These are phyloP conservation scores for Apiotrichum gracile DNA, from an alignment of 1,284 basidiomycete species.

Conservation along the genomic window DNA sequence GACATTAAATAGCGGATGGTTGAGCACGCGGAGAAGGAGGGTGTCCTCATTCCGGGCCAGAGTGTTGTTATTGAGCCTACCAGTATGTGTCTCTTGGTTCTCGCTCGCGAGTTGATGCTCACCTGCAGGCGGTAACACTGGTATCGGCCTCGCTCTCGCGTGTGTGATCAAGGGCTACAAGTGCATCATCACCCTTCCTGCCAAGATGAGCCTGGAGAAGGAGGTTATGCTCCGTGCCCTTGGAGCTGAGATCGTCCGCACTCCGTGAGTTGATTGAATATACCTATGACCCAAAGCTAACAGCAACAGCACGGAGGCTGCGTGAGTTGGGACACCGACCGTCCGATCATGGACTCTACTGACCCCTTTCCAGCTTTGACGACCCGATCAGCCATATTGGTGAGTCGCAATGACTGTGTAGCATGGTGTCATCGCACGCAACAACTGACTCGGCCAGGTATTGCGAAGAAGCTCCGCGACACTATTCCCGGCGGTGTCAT, in stretches of 20 bases:
- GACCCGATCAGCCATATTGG: slow-evolving; percentile 80
- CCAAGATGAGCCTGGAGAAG: slow-evolving; percentile 97
- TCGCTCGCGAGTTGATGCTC: neutral
- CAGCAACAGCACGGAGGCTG: slow-evolving; percentile 35
- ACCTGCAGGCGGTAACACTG: slow-evolving; percentile 75
- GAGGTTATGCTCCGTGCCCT: slow-evolving; percentile 84
- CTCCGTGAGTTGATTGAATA: slow-evolving; percentile 59
- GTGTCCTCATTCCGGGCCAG: slow-evolving; percentile 76
- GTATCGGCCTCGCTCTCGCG: slow-evolving; percentile 85
- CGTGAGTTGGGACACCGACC: slow-evolving; percentile 16
- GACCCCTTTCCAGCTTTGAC: slow-evolving; percentile 45
- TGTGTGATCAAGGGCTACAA: slow-evolving; percentile 58
- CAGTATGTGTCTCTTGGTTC: slow-evolving; percentile 18
- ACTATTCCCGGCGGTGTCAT: slow-evolving; percentile 82
- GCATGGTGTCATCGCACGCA: neutral
- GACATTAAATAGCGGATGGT: slow-evolving; percentile 66
- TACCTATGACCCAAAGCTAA: neutral
- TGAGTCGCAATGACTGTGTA: slow-evolving; percentile 46
- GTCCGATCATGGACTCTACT: neutral
- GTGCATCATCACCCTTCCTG: slow-evolving; percentile 85
- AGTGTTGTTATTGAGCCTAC: slow-evolving; percentile 86
- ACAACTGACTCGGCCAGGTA: slow-evolving; percentile 54
- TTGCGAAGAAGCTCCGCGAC: slow-evolving; percentile 69
- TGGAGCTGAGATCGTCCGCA: slow-evolving; percentile 89
- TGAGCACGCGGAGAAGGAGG: slow-evolving; percentile 79